These are phyloP conservation scores for Rhododendron molle DNA, from an alignment of 148 eudicot species.

Conservation along the genomic window DNA sequence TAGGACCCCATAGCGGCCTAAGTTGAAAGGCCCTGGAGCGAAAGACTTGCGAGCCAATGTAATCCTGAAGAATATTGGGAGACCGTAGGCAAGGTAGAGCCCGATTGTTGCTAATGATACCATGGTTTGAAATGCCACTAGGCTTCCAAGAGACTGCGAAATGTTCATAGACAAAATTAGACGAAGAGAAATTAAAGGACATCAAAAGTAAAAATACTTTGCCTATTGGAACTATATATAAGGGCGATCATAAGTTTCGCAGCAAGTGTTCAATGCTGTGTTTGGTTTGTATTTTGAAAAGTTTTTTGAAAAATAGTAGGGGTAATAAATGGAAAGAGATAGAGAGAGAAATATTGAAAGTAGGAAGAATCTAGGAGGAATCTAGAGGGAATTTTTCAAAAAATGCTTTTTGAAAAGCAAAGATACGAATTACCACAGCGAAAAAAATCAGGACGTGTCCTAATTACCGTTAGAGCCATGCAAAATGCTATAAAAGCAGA, in stretches of 20 bases:
- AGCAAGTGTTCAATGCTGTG: too few relatives aligned
- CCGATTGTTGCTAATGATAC: constrained; percentile 89
- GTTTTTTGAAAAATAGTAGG: too few relatives aligned
- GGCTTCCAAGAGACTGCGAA: constrained; percentile 82
- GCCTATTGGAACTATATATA: neutral
- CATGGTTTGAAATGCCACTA: constrained; percentile 94
- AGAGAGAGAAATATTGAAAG: too few relatives aligned
- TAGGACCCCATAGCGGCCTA: constrained; percentile 66
- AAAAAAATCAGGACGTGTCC: neutral
- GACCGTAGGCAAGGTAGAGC: constrained; percentile 84
- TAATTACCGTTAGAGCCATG: constrained; percentile 85
- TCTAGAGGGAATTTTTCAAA: too few relatives aligned
- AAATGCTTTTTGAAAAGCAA: too few relatives aligned
- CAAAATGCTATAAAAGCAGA: constrained; percentile 82
- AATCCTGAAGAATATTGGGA: constrained; percentile 82
- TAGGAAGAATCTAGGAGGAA: too few relatives aligned
- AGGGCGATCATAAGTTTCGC: neutral
- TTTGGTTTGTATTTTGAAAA: too few relatives aligned
- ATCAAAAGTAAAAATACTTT: neutral
- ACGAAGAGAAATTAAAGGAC: neutral
- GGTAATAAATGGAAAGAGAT: too few relatives aligned
- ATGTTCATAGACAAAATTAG: neutral
- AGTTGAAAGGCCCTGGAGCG: constrained; percentile 73
- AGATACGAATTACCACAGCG: neutral
- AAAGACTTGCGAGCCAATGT: constrained; percentile 87